These are phyloP conservation scores for Quercus agrifolia DNA, from an alignment of 306 rosid species.

Conservation along the genomic window DNA sequence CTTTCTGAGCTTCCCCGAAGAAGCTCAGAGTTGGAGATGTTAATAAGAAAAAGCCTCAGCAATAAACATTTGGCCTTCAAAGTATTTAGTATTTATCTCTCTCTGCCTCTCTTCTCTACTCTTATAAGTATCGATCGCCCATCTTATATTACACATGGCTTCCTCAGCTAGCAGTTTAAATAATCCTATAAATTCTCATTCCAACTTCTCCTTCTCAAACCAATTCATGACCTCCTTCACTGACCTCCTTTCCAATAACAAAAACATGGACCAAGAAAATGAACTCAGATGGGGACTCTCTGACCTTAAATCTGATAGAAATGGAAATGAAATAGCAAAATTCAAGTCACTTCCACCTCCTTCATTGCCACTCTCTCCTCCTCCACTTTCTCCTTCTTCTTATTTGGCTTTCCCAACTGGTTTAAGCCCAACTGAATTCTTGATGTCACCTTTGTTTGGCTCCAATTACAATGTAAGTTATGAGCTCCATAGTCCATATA, in stretches of 20 bases:
- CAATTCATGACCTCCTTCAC: slow-evolving; percentile 42
- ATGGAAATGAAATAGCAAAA: slow-evolving; percentile 41
- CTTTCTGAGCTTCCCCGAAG: slow-evolving; percentile 58
- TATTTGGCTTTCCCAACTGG: slow-evolving; percentile 36
- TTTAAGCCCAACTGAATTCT: slow-evolving; percentile 61
- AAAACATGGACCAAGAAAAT: slow-evolving; percentile 31
- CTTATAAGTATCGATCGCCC: neutral
- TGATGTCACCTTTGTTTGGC: slow-evolving; percentile 56
- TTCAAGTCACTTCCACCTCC: slow-evolving; percentile 70
- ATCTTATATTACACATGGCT: neutral
- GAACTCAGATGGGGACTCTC: slow-evolving; percentile 38
- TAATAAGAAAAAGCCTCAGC: neutral
- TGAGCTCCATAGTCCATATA: neutral
- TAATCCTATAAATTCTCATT: slow-evolving; percentile 3
- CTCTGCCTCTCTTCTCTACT: neutral
- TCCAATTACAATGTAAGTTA: slow-evolving; percentile 58
- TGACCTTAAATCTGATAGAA: slow-evolving; percentile 23
- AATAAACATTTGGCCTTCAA: neutral
- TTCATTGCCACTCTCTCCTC: slow-evolving; percentile 51
- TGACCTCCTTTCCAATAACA: slow-evolving; percentile 36
- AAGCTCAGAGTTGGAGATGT: neutral
- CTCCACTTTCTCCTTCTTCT: slow-evolving; percentile 60
- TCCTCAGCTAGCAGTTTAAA: neutral
- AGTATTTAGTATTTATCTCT: neutral
- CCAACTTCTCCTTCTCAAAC: slow-evolving; percentile 8